A percentile compares a stretch with the other conserved stretches of the same genome.
These are phyloP conservation scores for Perilla frutescens DNA, from an alignment of 257 asterid genomes.

Conservation along the genomic window DNA sequence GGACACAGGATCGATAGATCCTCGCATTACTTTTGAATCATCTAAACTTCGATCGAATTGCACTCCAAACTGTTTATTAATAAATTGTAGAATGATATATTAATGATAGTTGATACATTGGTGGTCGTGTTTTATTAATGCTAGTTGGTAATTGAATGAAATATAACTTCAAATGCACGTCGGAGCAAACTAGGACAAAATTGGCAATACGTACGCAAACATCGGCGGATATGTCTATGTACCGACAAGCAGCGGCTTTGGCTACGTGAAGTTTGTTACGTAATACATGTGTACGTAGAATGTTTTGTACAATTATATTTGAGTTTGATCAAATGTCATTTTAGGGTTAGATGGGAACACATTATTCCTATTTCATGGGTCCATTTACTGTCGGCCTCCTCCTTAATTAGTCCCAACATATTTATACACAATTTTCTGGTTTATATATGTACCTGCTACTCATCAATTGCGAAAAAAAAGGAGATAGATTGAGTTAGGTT, in stretches of 20 bases:
- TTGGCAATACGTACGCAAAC: conserved; percentile 17
- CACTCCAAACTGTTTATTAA: no score
- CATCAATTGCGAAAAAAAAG: no score
- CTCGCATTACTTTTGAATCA: no score
- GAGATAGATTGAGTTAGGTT: not conserved
- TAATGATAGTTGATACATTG: no score
- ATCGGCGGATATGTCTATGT: conserved; percentile 19
- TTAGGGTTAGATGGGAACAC: conserved; percentile 78
- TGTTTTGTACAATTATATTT: conserved; percentile 5
- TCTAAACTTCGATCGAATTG: no score
- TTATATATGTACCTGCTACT: not conserved
- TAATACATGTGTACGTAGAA: conserved; percentile 58
- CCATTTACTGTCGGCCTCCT: conserved; percentile 52
- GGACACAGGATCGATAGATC: no score
- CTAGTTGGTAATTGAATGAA: not conserved
- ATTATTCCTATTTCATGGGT: conserved; percentile 49
- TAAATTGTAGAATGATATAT: no score
- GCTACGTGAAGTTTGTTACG: conserved; percentile 53
- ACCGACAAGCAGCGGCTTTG: conserved; percentile 32
- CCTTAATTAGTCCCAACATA: conserved; percentile 35
- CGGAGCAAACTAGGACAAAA: not conserved
- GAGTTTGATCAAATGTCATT: conserved; percentile 76
- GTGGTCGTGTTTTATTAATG: not conserved
- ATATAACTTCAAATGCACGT: conserved; percentile 15
- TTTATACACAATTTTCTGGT: not conserved